phyloP scores from a whole-genome alignment of 2,329 filamentous ascomycete species.

The Pseudogymnoascus sp. region DNA sequence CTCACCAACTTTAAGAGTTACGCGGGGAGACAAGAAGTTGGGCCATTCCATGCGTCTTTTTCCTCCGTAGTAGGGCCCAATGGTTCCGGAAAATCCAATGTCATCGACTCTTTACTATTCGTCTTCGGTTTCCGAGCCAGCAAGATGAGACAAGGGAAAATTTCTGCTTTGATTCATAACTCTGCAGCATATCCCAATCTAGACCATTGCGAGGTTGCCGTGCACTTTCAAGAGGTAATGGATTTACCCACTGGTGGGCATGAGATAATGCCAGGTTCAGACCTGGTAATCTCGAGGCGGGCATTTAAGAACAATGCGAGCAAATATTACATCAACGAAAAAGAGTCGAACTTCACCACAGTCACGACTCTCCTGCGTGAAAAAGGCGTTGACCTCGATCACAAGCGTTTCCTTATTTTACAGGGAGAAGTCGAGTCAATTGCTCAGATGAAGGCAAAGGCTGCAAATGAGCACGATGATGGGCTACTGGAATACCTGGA shows the following conservation, averaged over 20 bases:
- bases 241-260: constrained; percentile 70
- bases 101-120: constrained; percentile 94
- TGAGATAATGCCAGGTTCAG: constrained; percentile 72
- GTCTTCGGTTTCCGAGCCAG: constrained; percentile 99
- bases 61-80: constrained; percentile 97
- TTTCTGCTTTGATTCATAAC: constrained; percentile 95
- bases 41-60: constrained; percentile 93
- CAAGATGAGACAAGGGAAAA: constrained; percentile 98
- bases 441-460: constrained; percentile 98
- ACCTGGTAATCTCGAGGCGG: constrained; percentile 77
- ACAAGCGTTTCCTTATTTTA: constrained; percentile 94
- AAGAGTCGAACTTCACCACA: constrained; percentile 81
- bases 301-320: constrained; percentile 98
- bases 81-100: constrained; percentile 96
- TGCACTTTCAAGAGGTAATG: constrained; percentile 92
- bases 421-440: constrained; percentile 98
- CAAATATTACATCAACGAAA: constrained; percentile 94
- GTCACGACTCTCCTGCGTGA: constrained; percentile 83
- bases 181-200: constrained; percentile 79
- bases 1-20: constrained; percentile 99
- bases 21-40: constrained; percentile 87
- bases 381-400: constrained; percentile 87
- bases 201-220: constrained; percentile 88
- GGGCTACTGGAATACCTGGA: constrained; percentile 93
- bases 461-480: constrained; percentile 88